phyloP scores from a whole-genome alignment of 257 asterid species.

The Solanum habrochaites region DNA sequence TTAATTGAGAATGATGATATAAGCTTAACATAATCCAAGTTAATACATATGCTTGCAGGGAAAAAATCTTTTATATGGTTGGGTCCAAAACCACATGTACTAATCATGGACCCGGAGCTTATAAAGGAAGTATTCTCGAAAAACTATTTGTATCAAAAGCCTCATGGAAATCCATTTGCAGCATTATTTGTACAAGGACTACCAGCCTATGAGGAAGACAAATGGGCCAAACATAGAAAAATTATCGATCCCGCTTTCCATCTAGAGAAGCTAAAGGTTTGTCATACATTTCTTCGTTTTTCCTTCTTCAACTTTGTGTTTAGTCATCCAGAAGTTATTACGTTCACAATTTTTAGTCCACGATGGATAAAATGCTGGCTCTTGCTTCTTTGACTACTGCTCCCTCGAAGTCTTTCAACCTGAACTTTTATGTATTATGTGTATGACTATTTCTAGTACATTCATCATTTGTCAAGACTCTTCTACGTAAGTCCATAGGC shows the following conservation, averaged over 20 bases:
- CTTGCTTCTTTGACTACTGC: no score
- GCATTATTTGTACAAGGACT: slow-evolving; percentile 26
- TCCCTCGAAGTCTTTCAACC: no score
- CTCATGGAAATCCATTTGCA: slow-evolving; percentile 18
- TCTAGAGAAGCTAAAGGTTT: neutral
- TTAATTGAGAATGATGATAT: neutral
- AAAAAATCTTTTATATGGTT: slow-evolving; percentile 30
- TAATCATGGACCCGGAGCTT: slow-evolving; percentile 31
- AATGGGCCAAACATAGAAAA: slow-evolving; percentile 56
- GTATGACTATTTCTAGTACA: neutral
- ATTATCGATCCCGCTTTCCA: slow-evolving; percentile 5
- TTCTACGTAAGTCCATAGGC: neutral
- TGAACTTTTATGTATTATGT: no score
- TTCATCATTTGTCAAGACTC: neutral
- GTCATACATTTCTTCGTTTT: neutral
- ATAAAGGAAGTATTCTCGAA: slow-evolving; percentile 33
- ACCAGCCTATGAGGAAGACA: slow-evolving; percentile 14
- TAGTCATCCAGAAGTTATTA: no score
- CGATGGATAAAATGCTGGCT: no score
- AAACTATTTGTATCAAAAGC: slow-evolving; percentile 17
- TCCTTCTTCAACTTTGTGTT: neutral
- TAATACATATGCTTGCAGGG: slow-evolving; percentile 20
- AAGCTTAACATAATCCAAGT: no score
- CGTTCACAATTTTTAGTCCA: no score
- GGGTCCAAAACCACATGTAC: slow-evolving; percentile 34